Evolutionary conservation across 495 filamentous ascomycete species (phyloP).

Genomic region (Tirmania nivea): DNA sequence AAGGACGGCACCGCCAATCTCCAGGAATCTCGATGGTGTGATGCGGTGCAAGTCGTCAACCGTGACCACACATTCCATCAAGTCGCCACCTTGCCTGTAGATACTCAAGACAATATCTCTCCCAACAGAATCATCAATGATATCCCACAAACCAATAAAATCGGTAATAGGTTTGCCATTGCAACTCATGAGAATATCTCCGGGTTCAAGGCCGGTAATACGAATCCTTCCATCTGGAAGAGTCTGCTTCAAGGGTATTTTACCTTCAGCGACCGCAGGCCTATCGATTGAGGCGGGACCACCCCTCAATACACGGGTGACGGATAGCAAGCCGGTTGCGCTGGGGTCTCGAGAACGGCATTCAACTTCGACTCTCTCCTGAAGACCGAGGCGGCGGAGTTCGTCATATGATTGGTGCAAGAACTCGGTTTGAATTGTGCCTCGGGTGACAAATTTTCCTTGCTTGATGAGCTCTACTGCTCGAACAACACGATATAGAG

Average conservation of each 20-base stretch:
- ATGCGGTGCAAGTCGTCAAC: slow-evolving; percentile 19
- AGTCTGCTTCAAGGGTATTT: slow-evolving; percentile 1
- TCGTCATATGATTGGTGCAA: slow-evolving; percentile 18
- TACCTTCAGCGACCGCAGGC: not conserved
- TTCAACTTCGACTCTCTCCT: slow-evolving; percentile 13
- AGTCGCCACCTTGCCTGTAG: slow-evolving; percentile 16
- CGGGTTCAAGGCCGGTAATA: slow-evolving; percentile 16
- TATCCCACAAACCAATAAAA: slow-evolving; percentile 18
- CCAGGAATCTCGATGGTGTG: slow-evolving; percentile 17
- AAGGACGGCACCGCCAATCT: slow-evolving; percentile 18
- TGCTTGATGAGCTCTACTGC: slow-evolving; percentile 19
- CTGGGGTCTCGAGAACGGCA: slow-evolving; percentile 10
- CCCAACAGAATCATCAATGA: slow-evolving; percentile 19
- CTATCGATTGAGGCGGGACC: slow-evolving; percentile 14
- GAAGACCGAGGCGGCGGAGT: slow-evolving; percentile 15
- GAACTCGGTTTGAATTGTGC: slow-evolving; percentile 19
- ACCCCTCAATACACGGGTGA: slow-evolving; percentile 16
- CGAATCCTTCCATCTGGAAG: slow-evolving; percentile 9
- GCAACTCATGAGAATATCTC: slow-evolving; percentile 18
- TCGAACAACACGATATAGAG: slow-evolving; percentile 16
- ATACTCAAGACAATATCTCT: slow-evolving; percentile 16
- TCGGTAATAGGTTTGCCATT: slow-evolving; percentile 17
- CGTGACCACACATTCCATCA: slow-evolving; percentile 9
- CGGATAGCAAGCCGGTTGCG: slow-evolving; percentile 15
- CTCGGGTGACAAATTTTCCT: slow-evolving; percentile 14